Base-by-base conservation (phyloP, 192 early-diverging fungal species). In the Hyaloraphidium curvatum region DNA sequence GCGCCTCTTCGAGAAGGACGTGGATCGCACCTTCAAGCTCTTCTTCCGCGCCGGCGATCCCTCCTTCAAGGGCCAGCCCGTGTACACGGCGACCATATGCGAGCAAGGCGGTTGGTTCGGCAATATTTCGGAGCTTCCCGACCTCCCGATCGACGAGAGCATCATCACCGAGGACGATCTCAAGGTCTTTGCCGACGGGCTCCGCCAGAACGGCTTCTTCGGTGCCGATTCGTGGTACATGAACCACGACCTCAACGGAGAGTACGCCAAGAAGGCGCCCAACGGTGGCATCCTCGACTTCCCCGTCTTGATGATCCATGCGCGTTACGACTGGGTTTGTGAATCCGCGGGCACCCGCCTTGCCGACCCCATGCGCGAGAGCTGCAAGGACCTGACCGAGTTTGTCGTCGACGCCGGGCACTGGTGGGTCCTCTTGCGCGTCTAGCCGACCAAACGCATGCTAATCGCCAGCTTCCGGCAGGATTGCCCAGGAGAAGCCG, bases 161-260 rank as follows among this genome's bases (percentile, higher is more conserved):
- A 25, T 48, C 23, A 21, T 48, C 17, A 21, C 7, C 19, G 43
- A 48, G 19, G 43, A 48, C 17, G 43, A 48, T 19, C 17, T 22
- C 7, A 5, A 5, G 25, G 25, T 48, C 25, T 48, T 22, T 48
- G 5, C 25, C 7, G 43, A 48, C 14, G 43, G 7, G 7, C n/a
- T n/a, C n/a, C n/a, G n/a, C 19, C 19, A 48, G 43, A 25, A 11
- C 43, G 25, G 25, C 14, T 48, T 48, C 23, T 48, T 48, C 43
- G 43, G 43, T 7, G 43, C 17, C 43, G 17, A 48, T 25, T 48
- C 43, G 7, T 48, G 43, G 43, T 48, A 48, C 43, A 48, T 48
- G 43, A 48, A 48, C 43, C 43, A 48, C 19, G 43, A 14, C 11
- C 7, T 25, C 23, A 48, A 48, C 43, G 25, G 7, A 9, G 43